Percentiles rank a stretch among this genome's conserved stretches.
Evolutionary conservation across 768 basidiomycete genomes (phyloP).

Genomic region (Lactarius hatsudake): DNA sequence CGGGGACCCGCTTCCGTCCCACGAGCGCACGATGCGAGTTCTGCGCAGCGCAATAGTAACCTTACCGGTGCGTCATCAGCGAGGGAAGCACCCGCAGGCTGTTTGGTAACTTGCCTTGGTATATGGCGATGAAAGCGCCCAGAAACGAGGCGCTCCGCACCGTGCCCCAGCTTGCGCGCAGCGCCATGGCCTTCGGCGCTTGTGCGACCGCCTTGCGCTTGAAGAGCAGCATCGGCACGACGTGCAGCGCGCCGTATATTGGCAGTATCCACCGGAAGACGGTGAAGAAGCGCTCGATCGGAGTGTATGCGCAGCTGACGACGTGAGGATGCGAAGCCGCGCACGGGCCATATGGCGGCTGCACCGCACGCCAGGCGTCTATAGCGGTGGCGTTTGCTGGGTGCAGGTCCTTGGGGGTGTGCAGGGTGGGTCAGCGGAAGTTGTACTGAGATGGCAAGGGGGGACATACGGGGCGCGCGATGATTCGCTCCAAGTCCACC

Average conservation of each 20-base stretch:
- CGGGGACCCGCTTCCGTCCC: constrained; percentile 35
- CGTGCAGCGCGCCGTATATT: constrained; percentile 85
- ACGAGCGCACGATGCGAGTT: neutral
- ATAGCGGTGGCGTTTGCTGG: constrained; percentile 9
- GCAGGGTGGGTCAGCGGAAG: neutral
- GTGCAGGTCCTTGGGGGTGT: constrained; percentile 4
- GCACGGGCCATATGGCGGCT: constrained; percentile 57
- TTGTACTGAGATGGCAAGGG: neutral
- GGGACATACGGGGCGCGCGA: constrained; percentile 15
- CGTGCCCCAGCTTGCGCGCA: constrained; percentile 67
- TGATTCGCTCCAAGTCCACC: constrained; percentile 9
- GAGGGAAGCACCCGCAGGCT: neutral
- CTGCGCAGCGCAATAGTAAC: constrained; percentile 49
- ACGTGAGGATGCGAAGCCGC: constrained; percentile 72
- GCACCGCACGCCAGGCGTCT: constrained; percentile 5
- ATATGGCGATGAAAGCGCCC: constrained; percentile 76
- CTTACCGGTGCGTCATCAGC: neutral
- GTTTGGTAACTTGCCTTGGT: constrained; percentile 48
- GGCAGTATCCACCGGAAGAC: constrained; percentile 85
- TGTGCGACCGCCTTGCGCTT: constrained; percentile 63
- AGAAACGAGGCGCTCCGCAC: constrained; percentile 84
- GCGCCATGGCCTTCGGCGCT: constrained; percentile 64
- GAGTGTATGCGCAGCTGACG: constrained; percentile 56
- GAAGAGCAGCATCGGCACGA: constrained; percentile 84
- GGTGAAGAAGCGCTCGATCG: constrained; percentile 66